phyloP scores from a whole-genome alignment of 495 filamentous ascomycete genomes.

The Physcia stellaris region DNA sequence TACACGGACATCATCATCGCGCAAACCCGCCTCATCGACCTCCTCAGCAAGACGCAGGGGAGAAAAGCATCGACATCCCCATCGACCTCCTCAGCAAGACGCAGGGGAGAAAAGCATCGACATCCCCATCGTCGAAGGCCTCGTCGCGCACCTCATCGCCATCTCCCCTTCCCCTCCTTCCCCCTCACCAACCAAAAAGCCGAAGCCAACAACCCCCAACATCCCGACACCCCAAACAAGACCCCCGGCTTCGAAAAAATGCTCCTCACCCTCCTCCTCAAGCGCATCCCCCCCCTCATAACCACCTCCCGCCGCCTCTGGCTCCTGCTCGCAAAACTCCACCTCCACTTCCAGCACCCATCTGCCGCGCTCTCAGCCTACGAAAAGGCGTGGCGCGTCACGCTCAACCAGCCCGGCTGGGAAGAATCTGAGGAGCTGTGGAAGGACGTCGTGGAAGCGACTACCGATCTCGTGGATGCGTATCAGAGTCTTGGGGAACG shows the following conservation, averaged over 20 bases:
- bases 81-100: constrained; percentile 18
- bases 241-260: constrained; percentile 25
- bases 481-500: constrained; percentile 33
- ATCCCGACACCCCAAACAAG: constrained; percentile 11
- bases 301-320: constrained; percentile 65
- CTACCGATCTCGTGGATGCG: constrained; percentile 33
- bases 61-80: constrained; percentile 59
- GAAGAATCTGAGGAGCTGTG: constrained; percentile 32
- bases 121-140: constrained; percentile 47
- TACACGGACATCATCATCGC: constrained; percentile 62
- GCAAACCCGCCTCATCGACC: constrained; percentile 56
- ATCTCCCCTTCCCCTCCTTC: neutral
- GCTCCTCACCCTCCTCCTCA: constrained; percentile 60
- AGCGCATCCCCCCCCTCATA: constrained; percentile 63
- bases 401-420: constrained; percentile 28
- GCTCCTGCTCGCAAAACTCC: constrained; percentile 56
- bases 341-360: constrained; percentile 53
- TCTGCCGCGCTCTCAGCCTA: constrained; percentile 61
- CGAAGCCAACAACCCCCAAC: neutral
- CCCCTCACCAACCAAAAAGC: neutral
- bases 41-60: constrained; percentile 50
- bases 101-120: constrained; percentile 45
- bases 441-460: constrained; percentile 33
- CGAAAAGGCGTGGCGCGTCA: constrained; percentile 79
- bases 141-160: constrained; percentile 3